Evolutionary conservation across 2,329 filamentous ascomycete genomes (phyloP), one percentile per base, ranked within the genome.

Genomic region (Cytospora chrysosperma): DNA sequence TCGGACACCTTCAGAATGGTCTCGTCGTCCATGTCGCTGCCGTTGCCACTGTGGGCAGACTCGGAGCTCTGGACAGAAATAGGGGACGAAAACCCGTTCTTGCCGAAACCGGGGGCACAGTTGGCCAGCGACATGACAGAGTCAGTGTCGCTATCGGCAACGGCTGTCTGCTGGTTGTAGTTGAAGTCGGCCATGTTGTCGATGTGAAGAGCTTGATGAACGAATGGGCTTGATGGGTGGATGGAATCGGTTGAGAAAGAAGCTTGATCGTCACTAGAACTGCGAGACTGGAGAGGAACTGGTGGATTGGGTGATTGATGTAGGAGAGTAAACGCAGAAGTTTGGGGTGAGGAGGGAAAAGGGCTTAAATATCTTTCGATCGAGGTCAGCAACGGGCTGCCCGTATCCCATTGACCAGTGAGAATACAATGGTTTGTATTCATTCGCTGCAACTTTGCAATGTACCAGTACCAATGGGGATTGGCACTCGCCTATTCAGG

Each of bases 351-450:
- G n/a, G 28, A 30, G 34, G 57, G 32, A n/a, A 32, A 5, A 6
- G 26, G 49, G 24, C 21, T 59, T 59, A 59, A 59, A 59, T 59
- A 59, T 3, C n/a, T 30, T 7, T n/a, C 15, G 37, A 5, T 40
- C 19, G 37, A 40, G 37, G 37, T 40, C 37, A 19, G 37, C 9
- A 40, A 40, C 37, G 37, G 19, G 15, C 37, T 40, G 15, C 12
- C 15, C 37, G 19, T 19, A 40, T 1, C 21, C 19, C 24, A 40
- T 52, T 40, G 47, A 52, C 3, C 28, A 15, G 1, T 19, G n/a
- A n/a, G n/a, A 10, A 21, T 21, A 27, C 47, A 51, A 59, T 52
- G 47, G 37, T 10, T 40, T 40, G 37, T 40, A 9, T 10, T n/a
- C 6, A 40, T 10, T 10, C n/a, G 17, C 37, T 40, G 37, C 37